These are phyloP conservation scores for Calonectria hongkongensis DNA, from an alignment of 2,329 filamentous ascomycete genomes.

Conservation along the genomic window DNA sequence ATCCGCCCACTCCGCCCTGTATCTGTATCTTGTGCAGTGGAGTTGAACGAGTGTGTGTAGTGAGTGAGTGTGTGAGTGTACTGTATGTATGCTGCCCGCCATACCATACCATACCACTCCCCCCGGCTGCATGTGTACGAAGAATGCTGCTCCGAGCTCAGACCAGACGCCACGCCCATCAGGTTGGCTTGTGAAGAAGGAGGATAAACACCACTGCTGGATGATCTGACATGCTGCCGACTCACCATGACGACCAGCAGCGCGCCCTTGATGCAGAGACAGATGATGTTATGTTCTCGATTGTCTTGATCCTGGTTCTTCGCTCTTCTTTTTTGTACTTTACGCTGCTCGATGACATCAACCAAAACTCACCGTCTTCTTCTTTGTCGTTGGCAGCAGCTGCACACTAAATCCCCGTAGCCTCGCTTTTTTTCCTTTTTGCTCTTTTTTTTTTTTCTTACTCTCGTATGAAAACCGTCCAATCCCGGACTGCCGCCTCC, in stretches of 20 bases:
- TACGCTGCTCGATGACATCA: background rate
- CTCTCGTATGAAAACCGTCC: slow-evolving; percentile 16
- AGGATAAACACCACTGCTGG: slow-evolving; percentile 1
- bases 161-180: slow-evolving; percentile 30
- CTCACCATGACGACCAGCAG: slow-evolving; percentile 33
- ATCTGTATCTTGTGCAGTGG: too few species aligned
- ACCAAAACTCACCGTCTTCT: background rate
- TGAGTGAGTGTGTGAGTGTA: too few species aligned
- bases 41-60: too few species aligned
- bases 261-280: background rate
- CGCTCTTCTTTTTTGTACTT: too few species aligned
- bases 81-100: background rate
- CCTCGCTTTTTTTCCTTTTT: slow-evolving; percentile 2
- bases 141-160: slow-evolving; percentile 30
- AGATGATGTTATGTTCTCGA: background rate
- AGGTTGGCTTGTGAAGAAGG: slow-evolving; percentile 12
- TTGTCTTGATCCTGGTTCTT: background rate
- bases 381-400: slow-evolving; percentile 8
- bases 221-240: slow-evolving; percentile 17
- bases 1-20: slow-evolving; percentile 22
- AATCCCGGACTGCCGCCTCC: slow-evolving; percentile 5
- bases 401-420: background rate
- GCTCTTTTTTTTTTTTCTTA: slow-evolving; percentile 12
- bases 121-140: slow-evolving; percentile 17
- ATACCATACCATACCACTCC: background rate